These are phyloP conservation scores for Cadophora sp. DNA, from an alignment of 2,329 filamentous ascomycete species.

Conservation along the genomic window DNA sequence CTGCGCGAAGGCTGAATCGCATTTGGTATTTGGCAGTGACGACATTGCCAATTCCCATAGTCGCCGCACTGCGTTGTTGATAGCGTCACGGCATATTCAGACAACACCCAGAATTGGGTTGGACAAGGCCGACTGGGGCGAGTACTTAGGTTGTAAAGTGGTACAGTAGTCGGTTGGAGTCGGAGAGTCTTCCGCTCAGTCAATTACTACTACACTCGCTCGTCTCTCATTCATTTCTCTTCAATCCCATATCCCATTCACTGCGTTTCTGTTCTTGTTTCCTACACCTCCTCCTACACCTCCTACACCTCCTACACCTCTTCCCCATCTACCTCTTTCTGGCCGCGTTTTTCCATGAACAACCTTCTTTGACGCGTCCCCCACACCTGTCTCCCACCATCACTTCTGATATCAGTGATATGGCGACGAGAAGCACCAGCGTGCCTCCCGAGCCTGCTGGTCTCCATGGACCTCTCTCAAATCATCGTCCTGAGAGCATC, in stretches of 20 bases:
- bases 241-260: neutral
- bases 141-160: too few species aligned
- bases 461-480: neutral
- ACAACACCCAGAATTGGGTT: neutral
- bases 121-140: neutral
- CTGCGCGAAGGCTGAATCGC: too few species aligned
- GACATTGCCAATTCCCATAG: constrained; percentile 7
- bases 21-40: neutral
- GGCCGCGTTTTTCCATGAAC: neutral
- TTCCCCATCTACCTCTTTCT: neutral
- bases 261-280: neutral
- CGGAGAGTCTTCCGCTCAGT: neutral
- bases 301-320: neutral
- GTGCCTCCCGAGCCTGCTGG: neutral
- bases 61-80: neutral
- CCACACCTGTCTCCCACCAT: neutral
- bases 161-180: too few species aligned
- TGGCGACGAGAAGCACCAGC: constrained; percentile 14
- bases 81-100: constrained; percentile 2
- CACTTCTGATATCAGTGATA: neutral
- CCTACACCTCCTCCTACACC: too few species aligned
- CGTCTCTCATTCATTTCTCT: neutral
- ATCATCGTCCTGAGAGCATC: neutral
- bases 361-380: constrained; percentile 7
- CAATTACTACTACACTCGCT: neutral